A percentile compares a stretch with the other conserved stretches of the same genome.
phyloP scores from a whole-genome alignment of 2,329 filamentous ascomycete genomes.

The Myriosclerotinia scirpicola region DNA sequence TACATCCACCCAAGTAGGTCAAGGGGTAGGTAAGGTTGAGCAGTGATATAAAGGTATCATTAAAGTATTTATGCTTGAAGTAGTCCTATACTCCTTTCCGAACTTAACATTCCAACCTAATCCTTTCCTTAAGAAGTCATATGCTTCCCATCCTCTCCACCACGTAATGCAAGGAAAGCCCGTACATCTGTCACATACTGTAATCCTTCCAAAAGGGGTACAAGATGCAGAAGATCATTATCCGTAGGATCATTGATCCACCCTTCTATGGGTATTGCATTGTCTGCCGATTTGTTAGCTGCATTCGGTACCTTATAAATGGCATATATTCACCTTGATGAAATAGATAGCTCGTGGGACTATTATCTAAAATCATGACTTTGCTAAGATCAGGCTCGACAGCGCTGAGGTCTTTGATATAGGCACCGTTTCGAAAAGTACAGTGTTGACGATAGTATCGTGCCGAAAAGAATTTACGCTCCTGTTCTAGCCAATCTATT shows the following conservation, averaged over 20 bases:
- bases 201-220: slow-evolving; percentile 88
- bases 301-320: slow-evolving; percentile 13
- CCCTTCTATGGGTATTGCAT: slow-evolving; percentile 97
- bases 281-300: slow-evolving; percentile 60
- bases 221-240: slow-evolving; percentile 87
- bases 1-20: not conserved
- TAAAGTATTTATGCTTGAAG: slow-evolving; percentile 25
- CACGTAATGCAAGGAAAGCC: slow-evolving; percentile 81
- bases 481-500: slow-evolving; percentile 96
- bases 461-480: slow-evolving; percentile 92
- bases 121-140: slow-evolving; percentile 29
- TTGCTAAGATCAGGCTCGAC: slow-evolving; percentile 96
- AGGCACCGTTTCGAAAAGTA: slow-evolving; percentile 90
- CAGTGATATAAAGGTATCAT: slow-evolving; percentile 18
- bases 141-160: slow-evolving; percentile 72
- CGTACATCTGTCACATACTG: slow-evolving; percentile 97
- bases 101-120: slow-evolving; percentile 11
- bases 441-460: slow-evolving; percentile 97
- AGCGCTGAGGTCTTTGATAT: slow-evolving; percentile 95
- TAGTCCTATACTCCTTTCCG: slow-evolving; percentile 13
- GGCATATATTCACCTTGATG: slow-evolving; percentile 73
- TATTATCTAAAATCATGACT: slow-evolving; percentile 99
- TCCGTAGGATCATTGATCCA: slow-evolving; percentile 99
- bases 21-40: not conserved
- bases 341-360: slow-evolving; percentile 96